These are phyloP conservation scores for Colletotrichum australisinense DNA, from an alignment of 2,329 filamentous ascomycete species.

Conservation along the genomic window DNA sequence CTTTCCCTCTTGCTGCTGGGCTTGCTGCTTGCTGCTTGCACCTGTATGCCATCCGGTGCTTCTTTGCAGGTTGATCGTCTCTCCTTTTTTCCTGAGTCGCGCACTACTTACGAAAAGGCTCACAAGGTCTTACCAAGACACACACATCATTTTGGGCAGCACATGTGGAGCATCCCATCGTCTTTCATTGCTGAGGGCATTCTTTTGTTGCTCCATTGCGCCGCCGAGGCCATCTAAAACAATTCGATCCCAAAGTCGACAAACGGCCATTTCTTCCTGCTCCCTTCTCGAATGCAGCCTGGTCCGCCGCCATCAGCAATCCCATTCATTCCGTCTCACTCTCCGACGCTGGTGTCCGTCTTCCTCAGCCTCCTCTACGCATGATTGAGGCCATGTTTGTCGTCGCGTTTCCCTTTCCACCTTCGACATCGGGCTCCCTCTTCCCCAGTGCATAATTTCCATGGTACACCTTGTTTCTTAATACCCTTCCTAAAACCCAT, in stretches of 20 bases:
- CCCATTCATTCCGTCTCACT: not conserved
- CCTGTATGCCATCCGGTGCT: slow-evolving; percentile 3
- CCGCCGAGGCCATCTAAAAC: slow-evolving; percentile 8
- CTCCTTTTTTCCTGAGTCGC: slow-evolving; percentile 33
- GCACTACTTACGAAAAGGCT: slow-evolving; percentile 1
- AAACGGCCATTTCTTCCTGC: slow-evolving; percentile 8
- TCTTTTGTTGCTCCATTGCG: slow-evolving; percentile 19
- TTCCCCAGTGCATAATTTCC: slow-evolving; percentile 31
- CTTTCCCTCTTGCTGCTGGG: slow-evolving; percentile 12
- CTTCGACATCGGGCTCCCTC: slow-evolving; percentile 29
- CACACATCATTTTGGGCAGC: slow-evolving; percentile 17
- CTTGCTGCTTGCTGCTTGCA: not conserved
- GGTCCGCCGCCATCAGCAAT: slow-evolving; percentile 8
- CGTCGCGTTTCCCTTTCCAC: slow-evolving; percentile 25
- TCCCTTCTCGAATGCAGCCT: slow-evolving; percentile 6
- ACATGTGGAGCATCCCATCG: not conserved
- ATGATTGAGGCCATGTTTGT: slow-evolving; percentile 33
- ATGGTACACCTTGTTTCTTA: slow-evolving; percentile 21
- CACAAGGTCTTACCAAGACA: not conserved
- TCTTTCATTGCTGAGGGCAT: slow-evolving; percentile 11
- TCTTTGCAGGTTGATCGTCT: slow-evolving; percentile 22
- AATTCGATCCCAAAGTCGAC: slow-evolving; percentile 1
- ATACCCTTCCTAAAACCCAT: slow-evolving; percentile 22
- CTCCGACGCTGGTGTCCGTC: slow-evolving; percentile 13
- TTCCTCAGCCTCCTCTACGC: slow-evolving; percentile 28